phyloP scores from a whole-genome alignment of 2,329 filamentous ascomycete genomes.

The Ambrosiella cleistominuta region DNA sequence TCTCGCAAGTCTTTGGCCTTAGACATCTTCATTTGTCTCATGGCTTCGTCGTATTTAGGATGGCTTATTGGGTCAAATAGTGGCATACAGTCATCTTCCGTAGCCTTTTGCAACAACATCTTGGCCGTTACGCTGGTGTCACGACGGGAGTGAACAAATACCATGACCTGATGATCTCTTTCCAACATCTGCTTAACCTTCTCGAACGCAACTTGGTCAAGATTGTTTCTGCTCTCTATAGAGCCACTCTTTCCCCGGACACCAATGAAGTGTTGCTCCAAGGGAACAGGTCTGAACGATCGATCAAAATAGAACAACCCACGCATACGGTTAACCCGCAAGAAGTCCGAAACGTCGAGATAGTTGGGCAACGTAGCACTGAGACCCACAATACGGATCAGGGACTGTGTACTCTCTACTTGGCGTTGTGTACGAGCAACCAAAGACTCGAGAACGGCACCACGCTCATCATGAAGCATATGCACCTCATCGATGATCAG shows the following conservation, averaged over 20 bases:
- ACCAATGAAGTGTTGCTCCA: slow-evolving; percentile 94
- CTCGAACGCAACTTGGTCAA: slow-evolving; percentile 76
- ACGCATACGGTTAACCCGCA: slow-evolving; percentile 84
- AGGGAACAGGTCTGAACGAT: slow-evolving; percentile 85
- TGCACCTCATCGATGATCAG: slow-evolving; percentile 98
- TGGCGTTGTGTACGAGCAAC: slow-evolving; percentile 90
- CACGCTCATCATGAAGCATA: slow-evolving; percentile 96
- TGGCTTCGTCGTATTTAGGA: slow-evolving; percentile 60
- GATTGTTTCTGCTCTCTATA: slow-evolving; percentile 69
- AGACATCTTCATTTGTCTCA: slow-evolving; percentile 70
- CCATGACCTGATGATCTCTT: slow-evolving; percentile 92
- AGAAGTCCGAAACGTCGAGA: slow-evolving; percentile 87
- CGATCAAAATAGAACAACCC: slow-evolving; percentile 94
- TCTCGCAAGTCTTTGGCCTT: slow-evolving; percentile 79
- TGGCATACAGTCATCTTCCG: slow-evolving; percentile 60
- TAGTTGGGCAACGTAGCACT: slow-evolving; percentile 95
- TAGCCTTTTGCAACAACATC: slow-evolving; percentile 70
- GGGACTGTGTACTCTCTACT: slow-evolving; percentile 91
- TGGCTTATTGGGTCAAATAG: slow-evolving; percentile 69
- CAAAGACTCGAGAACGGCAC: slow-evolving; percentile 86
- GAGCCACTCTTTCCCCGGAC: slow-evolving; percentile 79
- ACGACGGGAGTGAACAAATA: slow-evolving; percentile 92
- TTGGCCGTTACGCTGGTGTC: slow-evolving; percentile 83
- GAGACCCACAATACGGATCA: slow-evolving; percentile 89
- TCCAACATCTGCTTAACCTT: slow-evolving; percentile 91